Evolutionary conservation across 192 early-diverging fungal species (phyloP), one percentile per base, ranked within the genome.

Genomic region (Umbelopsis ramanniana): DNA sequence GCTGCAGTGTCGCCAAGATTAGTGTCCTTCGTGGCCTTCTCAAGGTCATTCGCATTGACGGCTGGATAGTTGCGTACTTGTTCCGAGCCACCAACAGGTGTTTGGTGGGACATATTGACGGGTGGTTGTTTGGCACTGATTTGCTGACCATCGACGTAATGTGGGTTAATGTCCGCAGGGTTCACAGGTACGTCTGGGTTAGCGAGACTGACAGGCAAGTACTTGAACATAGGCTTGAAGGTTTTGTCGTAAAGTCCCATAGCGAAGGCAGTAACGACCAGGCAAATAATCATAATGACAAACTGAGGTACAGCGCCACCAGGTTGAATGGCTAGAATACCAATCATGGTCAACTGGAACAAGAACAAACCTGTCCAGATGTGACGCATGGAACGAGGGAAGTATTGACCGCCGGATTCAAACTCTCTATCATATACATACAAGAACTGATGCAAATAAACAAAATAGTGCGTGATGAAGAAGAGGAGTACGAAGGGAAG

Each of bases 381-480:
- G 68, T 92, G 87, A 72, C 85, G 84, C 43, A 90, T 80, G 14
- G 85, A 78, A 46, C 77, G 79, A 0, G 90, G 88, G 70, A 88
- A 93, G 23, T 85, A 82, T 45, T 90, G 80, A 2, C 92, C 92
- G 22, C 86, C 89, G 2, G 89, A 85, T 52, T 84, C 79, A 73
- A 84, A 81, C 1, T 76, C 53, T 40, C 84, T 79, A 29, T 87
- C 82, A 73, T 90, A 92, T 4, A 93, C 92, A 54, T 92, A 93
- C 43, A 93, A 81, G 74, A 97, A 91, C 76, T 93, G 91, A 80
- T 97, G 93, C 0, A 84, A 74, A 75, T 93, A 96, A 11, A 93
- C 93, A 53, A 93, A 66, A 67, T 89, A 90, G 29, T 86, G 88
- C 21, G 95, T 72, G 11, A 78, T 81, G 77, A 92, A 97, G 81